Evolutionary conservation across 2,329 filamentous ascomycete genomes (phyloP), one percentile per base, ranked within the genome.

Genomic region (Diaporthe helianthi): DNA sequence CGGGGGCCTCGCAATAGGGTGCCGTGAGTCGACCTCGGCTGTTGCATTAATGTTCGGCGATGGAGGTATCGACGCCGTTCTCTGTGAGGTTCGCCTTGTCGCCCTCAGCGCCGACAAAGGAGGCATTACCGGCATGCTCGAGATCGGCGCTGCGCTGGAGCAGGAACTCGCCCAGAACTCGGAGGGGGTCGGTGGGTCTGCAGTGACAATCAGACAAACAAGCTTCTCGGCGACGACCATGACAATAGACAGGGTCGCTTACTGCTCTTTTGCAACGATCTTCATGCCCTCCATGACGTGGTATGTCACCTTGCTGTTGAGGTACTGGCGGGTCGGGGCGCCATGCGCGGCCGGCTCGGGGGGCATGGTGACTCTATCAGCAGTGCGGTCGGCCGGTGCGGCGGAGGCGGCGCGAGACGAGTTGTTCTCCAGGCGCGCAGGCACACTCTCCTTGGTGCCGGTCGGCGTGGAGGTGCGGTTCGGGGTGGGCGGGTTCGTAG

Each of bases 271-370:
- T 5, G 90, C 90, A 71, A 94, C 77, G 67, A 85, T 79, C 81
- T 93, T 93, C 90, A 94, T 92, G 29, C 91, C 92, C 75, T 93
- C 91, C 47, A 93, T 80, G 69, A 94, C 76, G 31, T 87, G 85
- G 0, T 87, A 87, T 0, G 90, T 92, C 49, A 94, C 86, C 74
- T 89, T 92, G 60, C 85, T 84, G 76, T 93, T 93, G 73, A 94
- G 79, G 77, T 93, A 94, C 74, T 88, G 86, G 53, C 92, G 86
- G 6, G 89, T 88, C 0, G 90, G 88, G 26, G 91, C 91, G 55
- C 91, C 91, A 75, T 93, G 89, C 1, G 85, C 79, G 1, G 87
- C 84, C 17, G 89, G 85, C 75, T 90, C 86, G 15, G 84, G 79
- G 1, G 89, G 89, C 78, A 90, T 85, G n/a, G 81, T 79, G 73